Base-by-base conservation (phyloP, 805 yeast species). In the Candida methanosorbosa region DNA sequence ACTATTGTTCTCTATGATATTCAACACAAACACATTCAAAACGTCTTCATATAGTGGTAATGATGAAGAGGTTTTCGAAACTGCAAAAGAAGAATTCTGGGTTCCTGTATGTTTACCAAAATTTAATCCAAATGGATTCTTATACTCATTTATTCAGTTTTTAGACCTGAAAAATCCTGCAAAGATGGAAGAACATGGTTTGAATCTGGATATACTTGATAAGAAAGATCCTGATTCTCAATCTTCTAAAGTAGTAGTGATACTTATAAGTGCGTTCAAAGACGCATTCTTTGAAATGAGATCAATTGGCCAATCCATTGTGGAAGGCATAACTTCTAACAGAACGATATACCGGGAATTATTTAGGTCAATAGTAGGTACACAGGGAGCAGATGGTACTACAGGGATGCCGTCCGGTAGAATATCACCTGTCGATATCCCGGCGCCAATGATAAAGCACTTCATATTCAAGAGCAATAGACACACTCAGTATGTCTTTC, bases 101-200 rank as follows among this genome's bases (percentile, higher is more conserved):
- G 72, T 84, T 11, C 98, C 98, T 0, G 66, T 90, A 1, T 90
- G 98, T 56, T 66, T 90, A 53, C 95, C 97, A 1, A 76, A 82
- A 45, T 90, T 90, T 63, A 90, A 92, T 50, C 62, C 85, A 2
- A 77, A 78, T 42, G 98, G 98, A 9, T 92, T 88, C 48, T 58
- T 90, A 5, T 83, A 92, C 50, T 77, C 86, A 11, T 85, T 81
- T 48, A 81, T 87, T 29, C 78, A 76, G 38, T 76, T 77, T 43
- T 51, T 79, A 31, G 68, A 67, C 32, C 42, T 61, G 24, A 52
- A 61, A 14, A 58, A 56, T 31, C 46, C 49, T 30, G 45, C 50
- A 18, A 36, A 52, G 18, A 52, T 56, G 46, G 43, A 44, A n/a
- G 35, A 54, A 11, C 55, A 54, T 32, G 58, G 47, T 35, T 24